phyloP scores from a whole-genome alignment of 805 yeast genomes.

The Saturnispora bothae region DNA sequence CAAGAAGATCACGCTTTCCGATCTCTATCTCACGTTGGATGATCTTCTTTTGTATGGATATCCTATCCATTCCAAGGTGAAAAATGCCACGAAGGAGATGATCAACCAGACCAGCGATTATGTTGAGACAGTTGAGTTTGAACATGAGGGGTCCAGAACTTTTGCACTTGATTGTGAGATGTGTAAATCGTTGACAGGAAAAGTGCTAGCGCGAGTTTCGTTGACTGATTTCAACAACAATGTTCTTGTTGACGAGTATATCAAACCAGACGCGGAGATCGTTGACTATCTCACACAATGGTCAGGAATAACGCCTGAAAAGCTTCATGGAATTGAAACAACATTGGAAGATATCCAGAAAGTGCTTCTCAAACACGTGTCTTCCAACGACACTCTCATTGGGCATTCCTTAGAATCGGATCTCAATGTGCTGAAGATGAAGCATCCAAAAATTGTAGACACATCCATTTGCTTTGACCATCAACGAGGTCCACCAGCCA shows the following conservation, averaged over 20 bases:
- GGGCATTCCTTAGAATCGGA: constrained; percentile 92
- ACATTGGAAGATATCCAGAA: constrained; percentile 59
- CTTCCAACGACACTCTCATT: constrained; percentile 54
- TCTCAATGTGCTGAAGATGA: constrained; percentile 53
- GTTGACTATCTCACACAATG: constrained; percentile 72
- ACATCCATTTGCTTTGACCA: constrained; percentile 73
- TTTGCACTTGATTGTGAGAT: constrained; percentile 92
- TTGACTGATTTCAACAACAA: constrained; percentile 53
- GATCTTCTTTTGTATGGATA: constrained; percentile 36
- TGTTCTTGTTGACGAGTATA: constrained; percentile 60
- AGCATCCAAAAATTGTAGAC: constrained; percentile 71
- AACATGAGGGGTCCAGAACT: constrained; percentile 49
- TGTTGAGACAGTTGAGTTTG: constrained; percentile 43
- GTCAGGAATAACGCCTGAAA: constrained; percentile 78
- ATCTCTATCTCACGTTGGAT: constrained; percentile 41
- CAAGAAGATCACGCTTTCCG: constrained; percentile 35
- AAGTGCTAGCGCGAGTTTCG: constrained; percentile 69
- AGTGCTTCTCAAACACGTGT: constrained; percentile 37
- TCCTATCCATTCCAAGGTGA: constrained; percentile 45
- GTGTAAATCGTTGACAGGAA: constrained; percentile 56
- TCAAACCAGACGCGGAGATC: constrained; percentile 67
- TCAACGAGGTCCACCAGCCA: constrained; percentile 71
- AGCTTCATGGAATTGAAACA: constrained; percentile 50
- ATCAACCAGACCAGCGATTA: constrained; percentile 27
- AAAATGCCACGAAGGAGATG: constrained; percentile 16